Base-by-base conservation (phyloP, 768 basidiomycete species). In the Baorangia bicolor region DNA sequence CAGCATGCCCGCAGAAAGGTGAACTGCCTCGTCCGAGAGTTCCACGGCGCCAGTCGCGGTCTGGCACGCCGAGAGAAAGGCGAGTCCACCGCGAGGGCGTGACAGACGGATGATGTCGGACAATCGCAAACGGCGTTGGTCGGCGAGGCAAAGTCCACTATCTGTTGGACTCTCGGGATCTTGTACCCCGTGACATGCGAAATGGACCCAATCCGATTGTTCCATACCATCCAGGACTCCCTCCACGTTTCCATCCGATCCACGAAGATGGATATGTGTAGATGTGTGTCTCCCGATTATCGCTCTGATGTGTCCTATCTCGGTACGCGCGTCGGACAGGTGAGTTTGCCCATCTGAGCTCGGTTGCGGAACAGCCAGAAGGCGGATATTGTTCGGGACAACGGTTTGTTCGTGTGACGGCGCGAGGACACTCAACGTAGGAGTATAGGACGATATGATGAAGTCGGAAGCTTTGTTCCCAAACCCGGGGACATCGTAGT, bases 31-130 rank as follows among this genome's bases (percentile, higher is more conserved):
- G 14, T 75, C 71, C 1, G 69, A 49, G 7, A 70, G 69, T 49
- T 58, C 71, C 59, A 59, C 43, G 28, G 66, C 65, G 2, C 76
- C 75, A 33, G 61, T 68, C 2, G 74, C 74, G 8, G 73, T 78
- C 49, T 80, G 70, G 54, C 78, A 80, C 6, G 77, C 79, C 12
- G 77, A 77, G 7, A 80, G 72, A 57, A 78, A 75, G 1, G 72
- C 78, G 38, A 79, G 65, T 34, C 70, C 49, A 37, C 39, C 65
- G 38, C 10, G 71, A 44, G 31, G 58, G 14, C 30, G 34, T n/a
- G n/a, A n/a, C n/a, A n/a, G n/a, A 21, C 20, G 25, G 21, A 41
- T 41, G 16, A 54, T 54, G 30, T 34, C 46, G 18, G 39, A 41
- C 4, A 55, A 3, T 25, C 25, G 16, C 7, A 53, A 30, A 4